Evolutionary conservation across 164 flowering plant genomes (phyloP).

Genomic region (Dillenia turbinata): DNA sequence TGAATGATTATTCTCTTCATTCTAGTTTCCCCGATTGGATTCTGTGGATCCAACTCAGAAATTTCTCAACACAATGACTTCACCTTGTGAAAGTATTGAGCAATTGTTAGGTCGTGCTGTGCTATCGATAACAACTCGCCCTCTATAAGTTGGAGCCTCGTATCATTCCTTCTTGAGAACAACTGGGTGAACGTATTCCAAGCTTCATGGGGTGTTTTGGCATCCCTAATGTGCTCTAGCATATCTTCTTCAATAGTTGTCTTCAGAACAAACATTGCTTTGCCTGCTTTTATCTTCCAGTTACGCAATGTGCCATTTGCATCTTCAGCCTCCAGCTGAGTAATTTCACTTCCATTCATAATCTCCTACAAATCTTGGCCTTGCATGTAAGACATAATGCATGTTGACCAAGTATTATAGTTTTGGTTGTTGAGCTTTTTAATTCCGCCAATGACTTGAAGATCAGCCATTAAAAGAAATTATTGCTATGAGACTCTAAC

Average conservation of each 20-base stretch:
- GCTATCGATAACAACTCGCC: conserved; percentile 6
- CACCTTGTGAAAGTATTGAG: too few species aligned
- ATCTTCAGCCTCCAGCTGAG: neutral
- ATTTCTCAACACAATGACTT: too few species aligned
- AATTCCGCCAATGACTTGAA: too few species aligned
- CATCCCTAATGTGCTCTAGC: conserved; percentile 3
- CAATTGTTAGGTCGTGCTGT: neutral
- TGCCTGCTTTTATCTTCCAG: neutral
- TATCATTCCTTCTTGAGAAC: conserved; percentile 5
- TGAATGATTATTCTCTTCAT: neutral
- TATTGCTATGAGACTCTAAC: too few species aligned
- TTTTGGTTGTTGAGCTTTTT: too few species aligned
- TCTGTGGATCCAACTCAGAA: too few species aligned
- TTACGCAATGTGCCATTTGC: neutral
- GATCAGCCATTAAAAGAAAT: too few species aligned
- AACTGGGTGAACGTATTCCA: conserved; percentile 4
- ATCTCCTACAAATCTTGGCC: too few species aligned
- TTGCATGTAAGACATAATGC: too few species aligned
- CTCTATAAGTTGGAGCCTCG: conserved; percentile 3
- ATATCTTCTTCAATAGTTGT: conserved; percentile 1
- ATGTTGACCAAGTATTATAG: too few species aligned
- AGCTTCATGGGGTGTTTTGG: conserved; percentile 2
- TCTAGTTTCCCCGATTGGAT: too few species aligned
- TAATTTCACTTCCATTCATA: too few species aligned
- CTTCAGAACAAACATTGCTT: conserved; percentile 1